Evolutionary conservation across 163 green algal species (phyloP), one percentile per base, ranked within the genome.

Genomic region (Chlorella variabilis): DNA sequence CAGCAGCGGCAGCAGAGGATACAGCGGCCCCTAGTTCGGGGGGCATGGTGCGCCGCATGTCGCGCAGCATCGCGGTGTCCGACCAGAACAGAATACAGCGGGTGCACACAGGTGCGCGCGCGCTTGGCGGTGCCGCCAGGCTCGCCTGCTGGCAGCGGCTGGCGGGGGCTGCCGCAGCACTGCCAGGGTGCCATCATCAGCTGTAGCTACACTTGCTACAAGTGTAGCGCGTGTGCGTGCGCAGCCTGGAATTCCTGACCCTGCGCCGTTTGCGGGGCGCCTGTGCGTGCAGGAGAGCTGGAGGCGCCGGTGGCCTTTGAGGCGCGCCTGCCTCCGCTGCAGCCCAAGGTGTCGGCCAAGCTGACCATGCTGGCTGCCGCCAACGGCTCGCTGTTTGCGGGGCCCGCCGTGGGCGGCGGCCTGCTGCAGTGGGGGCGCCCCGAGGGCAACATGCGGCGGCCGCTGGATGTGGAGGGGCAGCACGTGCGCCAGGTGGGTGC

Each of bases 261-360:
- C 54, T 25, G 34, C 31, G 2, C 20, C 48, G 45, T 15, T 62
- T 62, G 51, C 51, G 4, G 20, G 15, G 45, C 45, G 11, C 45
- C 21, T n/a, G 59, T 38, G 54, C 27, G 8, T 33, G 27, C 56
- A 80, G 73, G 34, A n/a, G 34, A 66, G 17, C 7, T 77, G 41
- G 86, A 88, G 27, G 61, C 49, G 18, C 81, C 84, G 0, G 27
- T 91, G 11, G 63, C 71, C 2, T 82, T 89, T 51, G 88, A 92
- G 66, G 82, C 88, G 11, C 87, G 91, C 23, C 87, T 92, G 69
- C 85, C 90, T n/a, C 91, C 89, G 2, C 82, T 95, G 33, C 84
- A 91, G 42, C 89, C 86, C n/a, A 91, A 93, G 61, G 54, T 74
- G 18, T 86, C 84, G 0, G 82, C 89, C 7, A 83, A 75, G 29